These are phyloP conservation scores for Whalleya microplaca DNA, from an alignment of 2,329 filamentous ascomycete species.

Conservation along the genomic window DNA sequence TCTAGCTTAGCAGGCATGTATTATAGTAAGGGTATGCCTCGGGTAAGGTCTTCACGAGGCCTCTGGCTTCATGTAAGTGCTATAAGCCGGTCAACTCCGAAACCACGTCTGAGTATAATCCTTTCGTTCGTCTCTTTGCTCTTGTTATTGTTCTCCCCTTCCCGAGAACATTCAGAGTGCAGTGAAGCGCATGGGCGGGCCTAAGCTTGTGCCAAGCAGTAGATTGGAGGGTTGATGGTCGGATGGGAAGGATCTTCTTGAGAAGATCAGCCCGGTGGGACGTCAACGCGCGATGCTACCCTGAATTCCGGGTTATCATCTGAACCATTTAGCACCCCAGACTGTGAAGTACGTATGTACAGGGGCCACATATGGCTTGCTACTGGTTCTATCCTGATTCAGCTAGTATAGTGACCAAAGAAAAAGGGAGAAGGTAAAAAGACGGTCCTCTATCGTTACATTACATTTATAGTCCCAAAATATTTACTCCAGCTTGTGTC, in stretches of 20 bases:
- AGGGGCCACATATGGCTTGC: slow-evolving; percentile 4
- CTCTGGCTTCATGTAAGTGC: neutral
- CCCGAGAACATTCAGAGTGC: slow-evolving; percentile 14
- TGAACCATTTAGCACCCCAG: slow-evolving; percentile 26
- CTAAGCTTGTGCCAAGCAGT: slow-evolving; percentile 13
- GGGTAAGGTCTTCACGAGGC: neutral
- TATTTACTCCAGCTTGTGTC: neutral
- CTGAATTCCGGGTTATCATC: slow-evolving; percentile 27
- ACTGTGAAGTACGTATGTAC: slow-evolving; percentile 18
- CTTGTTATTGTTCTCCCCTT: slow-evolving; percentile 2
- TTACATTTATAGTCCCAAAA: neutral
- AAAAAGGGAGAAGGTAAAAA: neutral
- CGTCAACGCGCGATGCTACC: slow-evolving; percentile 17
- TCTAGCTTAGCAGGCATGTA: neutral
- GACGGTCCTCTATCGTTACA: neutral
- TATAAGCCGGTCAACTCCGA: neutral
- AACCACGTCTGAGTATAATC: neutral
- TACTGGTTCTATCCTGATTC: neutral
- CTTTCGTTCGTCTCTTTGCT: neutral
- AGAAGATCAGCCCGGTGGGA: slow-evolving; percentile 25
- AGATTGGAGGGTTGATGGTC: slow-evolving; percentile 22
- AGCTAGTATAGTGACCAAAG: neutral
- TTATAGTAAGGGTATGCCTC: neutral
- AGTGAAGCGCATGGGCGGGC: slow-evolving; percentile 5
- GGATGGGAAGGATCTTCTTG: slow-evolving; percentile 16